Evolutionary conservation across 1,284 basidiomycete genomes (phyloP), one percentile per base, ranked within the genome.

Genomic region (Papiliotrema nemorosa): DNA sequence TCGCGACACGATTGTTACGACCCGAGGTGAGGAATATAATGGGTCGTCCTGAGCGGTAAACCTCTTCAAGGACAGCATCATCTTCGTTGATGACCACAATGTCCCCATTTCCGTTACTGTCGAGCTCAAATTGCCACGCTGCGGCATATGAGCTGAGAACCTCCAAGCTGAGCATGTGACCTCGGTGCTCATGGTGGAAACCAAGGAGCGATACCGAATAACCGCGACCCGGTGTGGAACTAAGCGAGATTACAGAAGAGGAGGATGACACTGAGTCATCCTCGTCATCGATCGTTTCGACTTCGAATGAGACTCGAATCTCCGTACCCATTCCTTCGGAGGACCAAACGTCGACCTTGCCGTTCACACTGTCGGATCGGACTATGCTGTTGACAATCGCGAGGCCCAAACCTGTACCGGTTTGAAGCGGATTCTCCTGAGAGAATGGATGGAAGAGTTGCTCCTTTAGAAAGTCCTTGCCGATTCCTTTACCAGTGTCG

Each of bases 361-460:
- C 93, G 44, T 85, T 83, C 51, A 96, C 84, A 51, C 85, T 87
- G 34, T 89, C 85, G 13, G 89, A 90, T 22, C 84, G 84, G 27
- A 94, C 84, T 47, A 76, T 76, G 62, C 87, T 91, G 78, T 90
- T 91, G 68, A 97, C 93, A 60, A 97, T 97, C 21, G 93, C 92
- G 21, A 97, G 82, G n/a, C 93, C 93, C 2, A 97, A 81, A 16
- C 93, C 93, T 1, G 93, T 97, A 1, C 93, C 93, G 2, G 90
- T 86, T 64, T 94, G 90, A 9, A 76, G 55, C 0, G 74, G 73
- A 50, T 76, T 74, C 55, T 80, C 78, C 51, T 97, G 93, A 0
- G 92, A 91, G 75, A 97, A 97, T 0, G 93, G 93, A 64, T 96
- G 92, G 77, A 97, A 97, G 2, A 97, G 79, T 74, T 96, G 90